Conservation (phyloP, 2,329 filamentous ascomycete species). For the Dactylellina sp. region DNA sequence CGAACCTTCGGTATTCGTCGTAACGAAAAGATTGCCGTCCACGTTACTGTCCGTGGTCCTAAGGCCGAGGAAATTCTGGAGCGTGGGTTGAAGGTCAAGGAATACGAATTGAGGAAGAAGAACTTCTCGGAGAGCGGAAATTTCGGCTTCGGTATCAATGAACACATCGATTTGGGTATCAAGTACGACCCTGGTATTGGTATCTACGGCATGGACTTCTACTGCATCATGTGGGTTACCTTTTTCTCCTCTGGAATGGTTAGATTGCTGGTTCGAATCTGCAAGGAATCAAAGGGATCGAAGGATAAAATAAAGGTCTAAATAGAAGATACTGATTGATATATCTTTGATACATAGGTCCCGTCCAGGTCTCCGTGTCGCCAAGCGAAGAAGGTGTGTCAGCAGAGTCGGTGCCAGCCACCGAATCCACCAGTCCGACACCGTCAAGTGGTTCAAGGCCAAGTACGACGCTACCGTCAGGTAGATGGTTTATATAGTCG, state of each 20-base stretch:
- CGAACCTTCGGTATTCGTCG: slow-evolving; percentile 99
- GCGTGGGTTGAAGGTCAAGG: slow-evolving; percentile 99
- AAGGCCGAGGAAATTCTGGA: slow-evolving; percentile 99
- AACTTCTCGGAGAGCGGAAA: slow-evolving; percentile 99
- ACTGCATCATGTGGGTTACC: slow-evolving; percentile 91
- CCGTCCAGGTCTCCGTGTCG: slow-evolving; percentile 97
- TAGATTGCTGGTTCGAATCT: not conserved
- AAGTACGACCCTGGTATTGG: slow-evolving; percentile 99
- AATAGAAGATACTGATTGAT: slow-evolving; percentile 61
- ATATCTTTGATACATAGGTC: slow-evolving; percentile 69
- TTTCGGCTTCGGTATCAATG: slow-evolving; percentile 99
- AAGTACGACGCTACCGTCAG: slow-evolving; percentile 90
- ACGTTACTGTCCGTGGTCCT: slow-evolving; percentile 99
- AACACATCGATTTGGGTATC: slow-evolving; percentile 99
- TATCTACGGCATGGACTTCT: slow-evolving; percentile 99
- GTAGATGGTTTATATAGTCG: slow-evolving; percentile 71
- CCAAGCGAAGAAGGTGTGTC: slow-evolving; percentile 92
- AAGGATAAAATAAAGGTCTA: not conserved
- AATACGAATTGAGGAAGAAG: slow-evolving; percentile 98
- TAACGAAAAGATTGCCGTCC: slow-evolving; percentile 99
- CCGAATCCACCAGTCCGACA: slow-evolving; percentile 94
- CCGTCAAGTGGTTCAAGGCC: slow-evolving; percentile 93
- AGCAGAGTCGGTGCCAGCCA: slow-evolving; percentile 86
- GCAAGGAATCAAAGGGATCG: not conserved
- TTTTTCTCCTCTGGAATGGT: not conserved